Percentiles rank a stretch among this genome's conserved stretches.
Conservation (phyloP, 2,329 filamentous ascomycete species). For the Fusarium oxysporum region DNA sequence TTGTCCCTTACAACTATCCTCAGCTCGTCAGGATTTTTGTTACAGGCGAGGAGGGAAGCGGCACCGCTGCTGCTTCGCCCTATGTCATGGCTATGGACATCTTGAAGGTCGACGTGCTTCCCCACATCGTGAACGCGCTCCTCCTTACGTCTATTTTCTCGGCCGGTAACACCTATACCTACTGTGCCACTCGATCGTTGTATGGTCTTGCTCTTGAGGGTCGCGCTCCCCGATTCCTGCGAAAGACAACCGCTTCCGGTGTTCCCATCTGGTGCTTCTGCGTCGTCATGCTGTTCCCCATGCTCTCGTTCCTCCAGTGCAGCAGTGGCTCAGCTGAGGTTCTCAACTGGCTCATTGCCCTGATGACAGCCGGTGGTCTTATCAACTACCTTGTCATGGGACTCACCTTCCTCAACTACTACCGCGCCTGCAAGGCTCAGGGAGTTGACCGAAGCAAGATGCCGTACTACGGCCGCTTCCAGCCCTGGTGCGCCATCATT, state of each 20-base stretch:
- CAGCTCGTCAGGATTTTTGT: conserved; percentile 64
- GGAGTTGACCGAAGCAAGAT: conserved; percentile 63
- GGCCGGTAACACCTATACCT: conserved; percentile 64
- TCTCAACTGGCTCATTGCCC: conserved; percentile 65
- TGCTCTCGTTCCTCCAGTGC: conserved; percentile 65
- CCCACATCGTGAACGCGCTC: conserved; percentile 68
- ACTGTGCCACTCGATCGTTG: conserved; percentile 62
- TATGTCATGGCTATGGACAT: conserved; percentile 73
- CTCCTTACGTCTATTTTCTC: conserved; percentile 59
- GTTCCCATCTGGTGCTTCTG: conserved; percentile 70
- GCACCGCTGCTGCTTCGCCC: conserved; percentile 67
- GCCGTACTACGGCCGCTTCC: conserved; percentile 69
- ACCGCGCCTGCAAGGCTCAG: conserved; percentile 66
- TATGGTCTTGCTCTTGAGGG: conserved; percentile 64
- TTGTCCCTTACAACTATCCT: conserved; percentile 73
- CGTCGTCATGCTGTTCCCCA: conserved; percentile 64
- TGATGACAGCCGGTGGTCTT: conserved; percentile 68
- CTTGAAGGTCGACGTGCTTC: conserved; percentile 63
- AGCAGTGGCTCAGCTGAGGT: conserved; percentile 61
- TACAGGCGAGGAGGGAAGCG: conserved; percentile 47
- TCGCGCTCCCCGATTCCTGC: conserved; percentile 63
- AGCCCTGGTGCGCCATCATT: conserved; percentile 67
- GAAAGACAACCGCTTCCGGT: conserved; percentile 69
- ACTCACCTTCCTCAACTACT: conserved; percentile 59
- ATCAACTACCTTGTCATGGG: conserved; percentile 71